Evolutionary conservation across 805 yeast genomes (phyloP).

Genomic region (Lipomyces mesembrius): DNA sequence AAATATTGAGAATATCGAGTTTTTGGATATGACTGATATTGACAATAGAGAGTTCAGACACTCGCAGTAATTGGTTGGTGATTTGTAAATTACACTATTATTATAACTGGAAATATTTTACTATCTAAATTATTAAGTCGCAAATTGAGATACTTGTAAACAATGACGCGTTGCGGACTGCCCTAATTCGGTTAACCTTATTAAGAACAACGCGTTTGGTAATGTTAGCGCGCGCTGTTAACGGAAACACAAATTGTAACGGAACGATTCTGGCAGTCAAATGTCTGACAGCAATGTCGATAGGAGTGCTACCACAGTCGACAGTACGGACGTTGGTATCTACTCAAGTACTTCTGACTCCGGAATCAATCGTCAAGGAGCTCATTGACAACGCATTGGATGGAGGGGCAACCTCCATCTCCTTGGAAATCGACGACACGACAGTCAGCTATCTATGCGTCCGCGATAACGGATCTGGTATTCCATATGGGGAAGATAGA

Average conservation of each 20-base stretch:
- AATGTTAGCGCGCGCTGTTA: no score
- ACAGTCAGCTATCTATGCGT: constrained; percentile 45
- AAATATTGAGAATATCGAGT: constrained; percentile 49
- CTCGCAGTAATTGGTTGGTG: constrained; percentile 8
- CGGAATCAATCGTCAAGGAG: constrained; percentile 34
- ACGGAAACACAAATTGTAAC: no score
- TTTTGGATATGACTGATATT: constrained; percentile 58
- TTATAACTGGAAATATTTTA: background rate
- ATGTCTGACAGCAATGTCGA: constrained; percentile 14
- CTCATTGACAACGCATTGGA: constrained; percentile 39
- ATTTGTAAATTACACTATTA: background rate
- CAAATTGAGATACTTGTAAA: no score
- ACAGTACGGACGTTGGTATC: constrained; percentile 32
- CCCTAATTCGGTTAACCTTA: no score
- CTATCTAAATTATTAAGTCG: no score
- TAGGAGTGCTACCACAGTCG: constrained; percentile 19
- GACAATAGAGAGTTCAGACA: constrained; percentile 62
- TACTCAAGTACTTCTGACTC: constrained; percentile 26
- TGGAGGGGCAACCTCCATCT: constrained; percentile 36
- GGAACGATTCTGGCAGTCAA: background rate
- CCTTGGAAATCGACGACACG: constrained; percentile 31
- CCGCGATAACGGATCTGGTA: constrained; percentile 78
- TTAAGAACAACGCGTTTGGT: no score
- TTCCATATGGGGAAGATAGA: constrained; percentile 60
- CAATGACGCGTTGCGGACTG: no score